Evolutionary conservation across 2,329 filamentous ascomycete species (phyloP).

Genomic region (Nemania diffusa): DNA sequence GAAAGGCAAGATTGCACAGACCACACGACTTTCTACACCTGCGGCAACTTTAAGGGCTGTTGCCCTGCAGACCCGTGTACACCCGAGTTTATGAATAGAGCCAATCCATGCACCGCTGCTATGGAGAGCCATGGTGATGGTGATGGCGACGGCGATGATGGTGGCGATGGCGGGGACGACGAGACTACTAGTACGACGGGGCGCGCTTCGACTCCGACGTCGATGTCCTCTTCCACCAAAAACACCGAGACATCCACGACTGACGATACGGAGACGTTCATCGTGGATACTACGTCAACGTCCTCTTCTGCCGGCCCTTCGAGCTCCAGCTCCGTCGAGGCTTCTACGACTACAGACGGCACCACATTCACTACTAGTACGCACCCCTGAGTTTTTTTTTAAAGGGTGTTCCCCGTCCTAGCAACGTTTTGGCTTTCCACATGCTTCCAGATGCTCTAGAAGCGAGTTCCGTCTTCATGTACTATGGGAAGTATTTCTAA

Average conservation of each 20-base stretch:
- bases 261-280: conserved; percentile 1
- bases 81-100: conserved; percentile 20
- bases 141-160: neutral
- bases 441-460: no score
- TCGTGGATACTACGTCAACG: neutral
- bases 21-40: conserved; percentile 52
- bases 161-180: neutral
- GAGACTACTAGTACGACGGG: neutral
- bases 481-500: neutral
- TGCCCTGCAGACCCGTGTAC: conserved; percentile 58
- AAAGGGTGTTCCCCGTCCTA: neutral
- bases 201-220: neutral
- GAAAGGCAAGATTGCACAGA: conserved; percentile 42
- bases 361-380: conserved; percentile 20
- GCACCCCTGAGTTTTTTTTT: neutral
- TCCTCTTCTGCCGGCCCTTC: conserved; percentile 8
- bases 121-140: neutral
- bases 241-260: neutral
- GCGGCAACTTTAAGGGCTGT: conserved; percentile 57
- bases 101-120: conserved; percentile 24
- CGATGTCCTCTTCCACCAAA: neutral
- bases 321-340: conserved; percentile 3
- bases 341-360: conserved; percentile 9
- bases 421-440: neutral
- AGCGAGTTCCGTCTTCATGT: neutral